Evolutionary conservation across 2,329 filamentous ascomycete species (phyloP), one percentile per base, ranked within the genome.

Genomic region (Mariannaea elegans): DNA sequence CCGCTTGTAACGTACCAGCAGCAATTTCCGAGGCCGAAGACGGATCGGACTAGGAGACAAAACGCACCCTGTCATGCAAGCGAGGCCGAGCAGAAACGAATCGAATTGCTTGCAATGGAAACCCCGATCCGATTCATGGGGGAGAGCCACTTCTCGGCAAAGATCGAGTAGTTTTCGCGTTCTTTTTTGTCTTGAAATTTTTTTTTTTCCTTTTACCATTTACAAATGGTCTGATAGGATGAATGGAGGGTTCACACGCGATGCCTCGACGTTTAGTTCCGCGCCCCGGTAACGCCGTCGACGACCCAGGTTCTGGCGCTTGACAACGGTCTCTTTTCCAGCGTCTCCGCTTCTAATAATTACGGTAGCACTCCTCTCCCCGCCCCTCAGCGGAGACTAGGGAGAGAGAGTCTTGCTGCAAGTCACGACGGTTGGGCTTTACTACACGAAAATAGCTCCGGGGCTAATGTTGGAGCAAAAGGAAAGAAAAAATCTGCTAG

Each of bases 381-480:
- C 32, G 29, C 51, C 51, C 54, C 46, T 56, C 54, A 36, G 44
- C 27, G 48, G 23, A 32, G 48, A 31, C 38, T n/a, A 41, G 44
- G 21, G 50, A 47, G 42, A 58, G 41, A 50, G 39, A 39, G 34
- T 5, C n/a, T 8, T 47, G 48, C 48, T 58, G 55, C 55, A 52
- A 34, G 47, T 58, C 44, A 41, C 48, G 41, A 39, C n/a, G 55
- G 39, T 32, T 48, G 41, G 29, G 7, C 29, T 31, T 31, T 31
- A 13, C 29, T 31, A 51, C 55, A 41, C 47, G 44, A 41, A 45
- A 49, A 52, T 51, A 52, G 45, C 34, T 41, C 34, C 45, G 47
- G 54, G 41, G 34, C 48, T 53, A 58, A 36, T 13, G 27, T 34
- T 36, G 23, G 19, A 13, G 39, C 31, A 23, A 51, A 50, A 46